A percentile compares a stretch with the other conserved stretches of the same genome.
Conservation (phyloP, 2,329 filamentous ascomycete genomes). For the Sporothrix dimorphospora region DNA sequence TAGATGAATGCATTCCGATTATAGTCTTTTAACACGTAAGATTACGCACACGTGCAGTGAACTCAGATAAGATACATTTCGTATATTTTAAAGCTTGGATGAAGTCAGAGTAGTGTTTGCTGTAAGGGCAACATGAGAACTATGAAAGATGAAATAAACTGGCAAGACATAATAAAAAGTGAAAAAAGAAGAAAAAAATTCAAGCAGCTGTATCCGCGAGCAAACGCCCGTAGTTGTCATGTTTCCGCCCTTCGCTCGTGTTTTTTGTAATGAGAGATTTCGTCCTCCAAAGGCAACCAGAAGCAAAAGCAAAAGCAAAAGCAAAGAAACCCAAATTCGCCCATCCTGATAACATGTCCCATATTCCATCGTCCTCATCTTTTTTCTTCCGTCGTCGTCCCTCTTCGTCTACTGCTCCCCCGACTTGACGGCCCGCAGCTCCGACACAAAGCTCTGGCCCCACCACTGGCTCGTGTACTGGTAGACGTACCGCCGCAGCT, state of each 20-base stretch:
- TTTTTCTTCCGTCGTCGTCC: not conserved
- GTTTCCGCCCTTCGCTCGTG: conserved; percentile 20
- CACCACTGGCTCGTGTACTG: conserved; percentile 98
- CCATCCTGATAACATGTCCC: not conserved
- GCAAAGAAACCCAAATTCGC: not conserved
- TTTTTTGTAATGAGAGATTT: conserved; percentile 17
- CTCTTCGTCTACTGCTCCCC: not conserved
- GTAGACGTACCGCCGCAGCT: conserved; percentile 91
- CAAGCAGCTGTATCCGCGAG: not conserved
- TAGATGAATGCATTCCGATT: not conserved
- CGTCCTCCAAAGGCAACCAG: conserved; percentile 4
- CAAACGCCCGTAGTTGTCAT: conserved; percentile 21
- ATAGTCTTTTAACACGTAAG: not conserved
- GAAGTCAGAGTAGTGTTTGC: conserved; percentile 5
- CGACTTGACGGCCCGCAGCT: conserved; percentile 54
- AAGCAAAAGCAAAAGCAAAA: not conserved
- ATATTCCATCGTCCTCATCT: not conserved
- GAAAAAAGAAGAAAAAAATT: not conserved
- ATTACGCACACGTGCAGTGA: not conserved
- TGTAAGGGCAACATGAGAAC: not conserved
- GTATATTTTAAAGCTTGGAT: conserved; percentile 1
- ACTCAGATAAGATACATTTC: not conserved
- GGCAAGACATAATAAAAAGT: not conserved
- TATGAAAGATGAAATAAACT: not conserved
- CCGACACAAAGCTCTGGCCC: conserved; percentile 89